Evolutionary conservation across 1,139 yeast genomes (phyloP).

Genomic region (Taiozyma sp.): DNA sequence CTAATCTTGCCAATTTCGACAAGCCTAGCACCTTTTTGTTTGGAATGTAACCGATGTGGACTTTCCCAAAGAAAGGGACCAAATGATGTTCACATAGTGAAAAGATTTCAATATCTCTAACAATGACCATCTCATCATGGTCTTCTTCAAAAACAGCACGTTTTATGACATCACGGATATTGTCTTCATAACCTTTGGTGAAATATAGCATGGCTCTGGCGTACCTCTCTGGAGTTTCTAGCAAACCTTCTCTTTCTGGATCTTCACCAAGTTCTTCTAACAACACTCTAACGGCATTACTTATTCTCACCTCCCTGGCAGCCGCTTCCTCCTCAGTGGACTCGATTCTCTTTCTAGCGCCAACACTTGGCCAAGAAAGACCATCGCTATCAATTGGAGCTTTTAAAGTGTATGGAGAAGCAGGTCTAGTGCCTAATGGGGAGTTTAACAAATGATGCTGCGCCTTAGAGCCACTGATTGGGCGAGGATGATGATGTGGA

Average conservation of each 20-base stretch:
- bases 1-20: constrained; percentile 88
- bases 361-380: constrained; percentile 90
- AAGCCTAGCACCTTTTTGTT: constrained; percentile 92
- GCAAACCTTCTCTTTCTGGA: constrained; percentile 77
- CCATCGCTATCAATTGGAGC: constrained; percentile 92
- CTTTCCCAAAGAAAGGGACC: constrained; percentile 96
- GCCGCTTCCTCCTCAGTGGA: constrained; percentile 59
- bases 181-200: constrained; percentile 96
- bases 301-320: constrained; percentile 68
- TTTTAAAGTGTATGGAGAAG: constrained; percentile 75
- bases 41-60: constrained; percentile 95
- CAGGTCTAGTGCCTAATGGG: constrained; percentile 70
- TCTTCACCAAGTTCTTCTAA: constrained; percentile 91
- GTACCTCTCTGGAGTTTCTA: constrained; percentile 93
- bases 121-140: constrained; percentile 98
- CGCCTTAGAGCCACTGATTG: constrained; percentile 6
- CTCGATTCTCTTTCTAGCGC: constrained; percentile 73
- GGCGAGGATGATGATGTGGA: constrained; percentile 9
- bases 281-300: constrained; percentile 80
- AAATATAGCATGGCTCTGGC: constrained; percentile 95
- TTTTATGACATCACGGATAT: constrained; percentile 81
- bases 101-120: constrained; percentile 87
- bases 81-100: constrained; percentile 96
- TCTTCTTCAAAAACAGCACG: constrained; percentile 97
- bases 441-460: constrained; percentile 18